Percentiles rank a stretch among this genome's conserved stretches.
Conservation (phyloP, 2,329 filamentous ascomycete species). For the Claviceps sp. region DNA sequence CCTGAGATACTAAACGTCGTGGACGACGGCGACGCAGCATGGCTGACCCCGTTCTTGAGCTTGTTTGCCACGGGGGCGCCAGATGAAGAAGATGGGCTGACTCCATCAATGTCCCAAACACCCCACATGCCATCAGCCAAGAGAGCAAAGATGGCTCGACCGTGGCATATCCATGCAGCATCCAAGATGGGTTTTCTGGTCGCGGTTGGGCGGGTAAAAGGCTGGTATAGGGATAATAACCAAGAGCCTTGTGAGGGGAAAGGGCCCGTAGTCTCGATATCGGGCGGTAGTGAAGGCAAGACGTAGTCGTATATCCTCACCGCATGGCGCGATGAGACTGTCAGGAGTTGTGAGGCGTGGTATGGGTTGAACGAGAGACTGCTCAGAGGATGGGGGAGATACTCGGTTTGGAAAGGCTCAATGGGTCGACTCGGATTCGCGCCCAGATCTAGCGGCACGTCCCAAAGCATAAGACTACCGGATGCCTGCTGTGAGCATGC, state of each 20-base stretch:
- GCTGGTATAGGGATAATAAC: conserved; percentile 48
- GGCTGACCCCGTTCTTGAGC: conserved; percentile 37
- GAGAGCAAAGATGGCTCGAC: conserved; percentile 43
- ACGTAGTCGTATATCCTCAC: conserved; percentile 51
- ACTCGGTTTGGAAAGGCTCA: conserved; percentile 47
- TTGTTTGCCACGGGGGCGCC: conserved; percentile 34
- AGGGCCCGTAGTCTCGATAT: conserved; percentile 35
- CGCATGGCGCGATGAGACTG: conserved; percentile 40
- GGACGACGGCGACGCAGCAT: conserved; percentile 45
- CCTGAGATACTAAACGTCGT: conserved; percentile 45
- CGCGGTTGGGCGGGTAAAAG: conserved; percentile 35
- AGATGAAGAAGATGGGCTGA: conserved; percentile 28
- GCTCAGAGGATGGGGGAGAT: conserved; percentile 38
- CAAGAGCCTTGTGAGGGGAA: conserved; percentile 48
- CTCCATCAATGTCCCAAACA: conserved; percentile 52
- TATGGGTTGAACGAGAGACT: conserved; percentile 48
- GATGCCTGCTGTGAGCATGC: conserved; percentile 46
- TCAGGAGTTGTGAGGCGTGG: conserved; percentile 43
- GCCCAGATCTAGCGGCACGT: conserved; percentile 34
- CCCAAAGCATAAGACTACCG: conserved; percentile 45
- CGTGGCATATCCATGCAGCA: conserved; percentile 47
- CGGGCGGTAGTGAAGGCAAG: conserved; percentile 35
- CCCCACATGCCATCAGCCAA: conserved; percentile 54
- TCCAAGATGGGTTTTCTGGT: conserved; percentile 47
- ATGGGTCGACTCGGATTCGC: conserved; percentile 16